phyloP scores from a whole-genome alignment of 768 basidiomycete species.

The Suillus paluster region DNA sequence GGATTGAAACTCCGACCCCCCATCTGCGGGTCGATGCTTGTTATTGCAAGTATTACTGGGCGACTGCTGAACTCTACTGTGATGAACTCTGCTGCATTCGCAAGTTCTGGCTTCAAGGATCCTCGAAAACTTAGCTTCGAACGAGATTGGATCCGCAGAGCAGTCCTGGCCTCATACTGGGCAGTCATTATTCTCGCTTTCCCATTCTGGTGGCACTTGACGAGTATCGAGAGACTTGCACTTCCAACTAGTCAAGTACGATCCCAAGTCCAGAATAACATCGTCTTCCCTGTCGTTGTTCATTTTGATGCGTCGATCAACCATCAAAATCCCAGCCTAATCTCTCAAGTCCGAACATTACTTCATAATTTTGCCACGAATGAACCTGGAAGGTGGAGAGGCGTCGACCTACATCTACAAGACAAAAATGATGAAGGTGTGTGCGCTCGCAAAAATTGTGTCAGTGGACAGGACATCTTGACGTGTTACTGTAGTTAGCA shows the following conservation, averaged over 20 bases:
- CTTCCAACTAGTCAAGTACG: slow-evolving; percentile 67
- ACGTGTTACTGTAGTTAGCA: slow-evolving; percentile 17
- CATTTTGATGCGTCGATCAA: slow-evolving; percentile 39
- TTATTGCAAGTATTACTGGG: neutral
- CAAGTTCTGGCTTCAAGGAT: slow-evolving; percentile 38
- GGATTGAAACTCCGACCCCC: slow-evolving; percentile 38
- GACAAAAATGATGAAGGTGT: slow-evolving; percentile 37
- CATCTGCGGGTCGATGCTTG: slow-evolving; percentile 7
- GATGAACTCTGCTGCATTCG: slow-evolving; percentile 24
- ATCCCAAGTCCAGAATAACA: slow-evolving; percentile 49
- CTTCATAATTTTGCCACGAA: slow-evolving; percentile 20
- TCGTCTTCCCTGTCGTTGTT: slow-evolving; percentile 49
- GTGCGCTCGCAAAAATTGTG: slow-evolving; percentile 19
- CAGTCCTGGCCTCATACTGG: slow-evolving; percentile 81
- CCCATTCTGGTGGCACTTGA: slow-evolving; percentile 94
- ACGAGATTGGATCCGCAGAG: slow-evolving; percentile 50
- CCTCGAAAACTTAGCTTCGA: slow-evolving; percentile 60
- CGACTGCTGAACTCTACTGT: neutral
- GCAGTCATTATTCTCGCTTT: slow-evolving; percentile 72
- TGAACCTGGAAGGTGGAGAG: slow-evolving; percentile 44
- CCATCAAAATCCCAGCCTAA: slow-evolving; percentile 3
- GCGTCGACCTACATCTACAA: slow-evolving; percentile 43
- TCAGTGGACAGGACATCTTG: slow-evolving; percentile 12
- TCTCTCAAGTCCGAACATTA: slow-evolving; percentile 35
- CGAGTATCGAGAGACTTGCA: slow-evolving; percentile 83